phyloP scores from a whole-genome alignment of 192 early-diverging fungal species.

The Irineochytrium annulatum region DNA sequence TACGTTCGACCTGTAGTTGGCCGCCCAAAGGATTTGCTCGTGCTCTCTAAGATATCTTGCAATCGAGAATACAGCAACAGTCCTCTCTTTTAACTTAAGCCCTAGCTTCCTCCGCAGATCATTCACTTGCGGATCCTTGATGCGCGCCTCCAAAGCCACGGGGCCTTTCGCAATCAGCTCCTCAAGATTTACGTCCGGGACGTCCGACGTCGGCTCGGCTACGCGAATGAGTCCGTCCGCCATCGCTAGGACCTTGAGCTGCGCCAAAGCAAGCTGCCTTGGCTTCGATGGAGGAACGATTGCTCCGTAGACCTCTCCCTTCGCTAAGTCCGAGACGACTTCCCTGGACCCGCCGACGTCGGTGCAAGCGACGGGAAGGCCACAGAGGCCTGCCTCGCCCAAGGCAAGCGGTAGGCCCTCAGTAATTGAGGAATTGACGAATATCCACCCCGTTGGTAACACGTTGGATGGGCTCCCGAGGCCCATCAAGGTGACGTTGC shows the following conservation, averaged over 20 bases:
- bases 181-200: constrained; percentile 6
- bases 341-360: constrained; percentile 35
- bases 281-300: constrained; percentile 39
- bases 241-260: constrained; percentile 36
- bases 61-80: constrained; percentile 37
- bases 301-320: constrained; percentile 26
- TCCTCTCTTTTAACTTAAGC: constrained; percentile 30
- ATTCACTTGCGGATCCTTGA: constrained; percentile 32
- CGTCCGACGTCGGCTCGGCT: constrained; percentile 6
- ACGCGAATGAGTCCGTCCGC: constrained; percentile 34
- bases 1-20: constrained; percentile 1
- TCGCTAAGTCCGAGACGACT: constrained; percentile 29
- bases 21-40: constrained; percentile 37
- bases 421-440: constrained; percentile 46
- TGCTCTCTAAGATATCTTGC: constrained; percentile 42
- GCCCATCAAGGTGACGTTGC: constrained; percentile 37
- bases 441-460: constrained; percentile 40
- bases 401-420: constrained; percentile 33
- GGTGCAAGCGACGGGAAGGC: constrained; percentile 34
- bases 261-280: constrained; percentile 35
- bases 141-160: constrained; percentile 20
- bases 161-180: constrained; percentile 29
- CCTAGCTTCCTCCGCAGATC: constrained; percentile 32
- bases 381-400: constrained; percentile 35
- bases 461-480: constrained; percentile 36